Percentiles rank a stretch among this genome's conserved stretches.
Evolutionary conservation across 2,329 filamentous ascomycete genomes (phyloP).

Genomic region (Pseudogymnoascus verrucosus): DNA sequence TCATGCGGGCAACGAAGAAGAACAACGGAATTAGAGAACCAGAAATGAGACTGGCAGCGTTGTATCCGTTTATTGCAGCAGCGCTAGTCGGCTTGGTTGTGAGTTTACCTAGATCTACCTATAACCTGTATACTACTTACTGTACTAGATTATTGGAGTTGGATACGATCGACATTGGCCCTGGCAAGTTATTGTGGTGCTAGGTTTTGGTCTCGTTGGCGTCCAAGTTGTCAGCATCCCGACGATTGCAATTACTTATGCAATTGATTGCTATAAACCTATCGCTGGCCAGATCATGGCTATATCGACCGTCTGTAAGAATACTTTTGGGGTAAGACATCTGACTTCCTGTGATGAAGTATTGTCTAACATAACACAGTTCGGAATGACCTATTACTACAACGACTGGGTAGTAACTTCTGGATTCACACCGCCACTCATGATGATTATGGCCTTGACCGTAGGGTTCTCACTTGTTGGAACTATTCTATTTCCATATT

Average conservation of each 20-base stretch:
- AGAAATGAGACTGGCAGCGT: conserved; percentile 48
- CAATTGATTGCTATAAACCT: conserved; percentile 54
- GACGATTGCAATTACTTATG: conserved; percentile 46
- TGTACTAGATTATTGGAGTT: conserved; percentile 30
- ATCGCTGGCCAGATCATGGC: conserved; percentile 52
- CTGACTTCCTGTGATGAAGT: neutral
- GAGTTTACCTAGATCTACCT: neutral
- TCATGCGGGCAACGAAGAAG: conserved; percentile 40
- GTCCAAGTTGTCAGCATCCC: conserved; percentile 51
- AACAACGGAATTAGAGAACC: conserved; percentile 50
- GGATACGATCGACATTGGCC: conserved; percentile 45
- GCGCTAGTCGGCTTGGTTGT: conserved; percentile 51
- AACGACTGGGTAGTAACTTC: conserved; percentile 40
- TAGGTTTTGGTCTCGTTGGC: conserved; percentile 46
- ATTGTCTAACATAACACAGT: conserved; percentile 24
- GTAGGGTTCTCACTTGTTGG: conserved; percentile 45
- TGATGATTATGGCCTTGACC: conserved; percentile 47
- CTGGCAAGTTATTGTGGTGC: conserved; percentile 44
- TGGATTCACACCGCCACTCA: conserved; percentile 47
- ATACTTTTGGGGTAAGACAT: conserved; percentile 42
- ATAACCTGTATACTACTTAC: neutral
- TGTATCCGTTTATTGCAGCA: conserved; percentile 49
- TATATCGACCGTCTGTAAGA: conserved; percentile 53
- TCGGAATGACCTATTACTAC: conserved; percentile 47
- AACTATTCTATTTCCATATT: conserved; percentile 43